Conservation (phyloP, 768 basidiomycete genomes). For the Pulveroboletus sp. region DNA sequence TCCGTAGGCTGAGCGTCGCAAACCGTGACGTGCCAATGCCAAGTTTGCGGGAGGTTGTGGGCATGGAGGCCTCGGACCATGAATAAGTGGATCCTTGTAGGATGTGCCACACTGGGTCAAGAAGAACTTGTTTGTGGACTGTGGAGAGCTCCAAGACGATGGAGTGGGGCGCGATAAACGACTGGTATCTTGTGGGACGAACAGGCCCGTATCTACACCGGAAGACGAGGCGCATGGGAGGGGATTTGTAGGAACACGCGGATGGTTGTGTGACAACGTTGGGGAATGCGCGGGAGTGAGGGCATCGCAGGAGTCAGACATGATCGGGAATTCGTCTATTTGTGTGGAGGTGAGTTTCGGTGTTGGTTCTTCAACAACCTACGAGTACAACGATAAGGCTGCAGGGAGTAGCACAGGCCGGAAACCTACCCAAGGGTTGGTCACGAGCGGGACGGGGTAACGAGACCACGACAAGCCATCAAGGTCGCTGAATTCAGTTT, state of each 20-base stretch:
- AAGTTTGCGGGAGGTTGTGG: conserved; percentile 5
- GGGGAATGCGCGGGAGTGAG: conserved; percentile 10
- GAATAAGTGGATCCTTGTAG: conserved; percentile 9
- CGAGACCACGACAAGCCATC: conserved; percentile 53
- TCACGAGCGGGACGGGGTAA: conserved; percentile 30
- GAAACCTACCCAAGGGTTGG: conserved; percentile 22
- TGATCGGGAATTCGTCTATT: conserved; percentile 12
- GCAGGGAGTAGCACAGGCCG: neutral
- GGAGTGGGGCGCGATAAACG: conserved; percentile 29
- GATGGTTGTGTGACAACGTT: neutral
- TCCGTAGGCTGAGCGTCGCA: conserved; percentile 10
- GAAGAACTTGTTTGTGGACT: conserved; percentile 25
- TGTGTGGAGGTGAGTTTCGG: conserved; percentile 23
- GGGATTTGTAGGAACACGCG: conserved; percentile 1
- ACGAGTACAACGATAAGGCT: neutral
- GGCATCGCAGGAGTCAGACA: conserved; percentile 6
- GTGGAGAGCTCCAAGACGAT: conserved; percentile 20
- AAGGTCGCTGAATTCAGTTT: conserved; percentile 58
- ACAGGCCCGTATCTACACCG: conserved; percentile 33
- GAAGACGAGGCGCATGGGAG: conserved; percentile 33
- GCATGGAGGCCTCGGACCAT: conserved; percentile 6
- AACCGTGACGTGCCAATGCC: conserved; percentile 11
- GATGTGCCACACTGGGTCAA: conserved; percentile 1
- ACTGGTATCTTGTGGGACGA: conserved; percentile 37
- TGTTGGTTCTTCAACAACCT: conserved; percentile 28